A percentile compares a stretch with the other conserved stretches of the same genome.
Evolutionary conservation across 495 filamentous ascomycete species (phyloP).

Genomic region (Sphaerosporella brunnea): DNA sequence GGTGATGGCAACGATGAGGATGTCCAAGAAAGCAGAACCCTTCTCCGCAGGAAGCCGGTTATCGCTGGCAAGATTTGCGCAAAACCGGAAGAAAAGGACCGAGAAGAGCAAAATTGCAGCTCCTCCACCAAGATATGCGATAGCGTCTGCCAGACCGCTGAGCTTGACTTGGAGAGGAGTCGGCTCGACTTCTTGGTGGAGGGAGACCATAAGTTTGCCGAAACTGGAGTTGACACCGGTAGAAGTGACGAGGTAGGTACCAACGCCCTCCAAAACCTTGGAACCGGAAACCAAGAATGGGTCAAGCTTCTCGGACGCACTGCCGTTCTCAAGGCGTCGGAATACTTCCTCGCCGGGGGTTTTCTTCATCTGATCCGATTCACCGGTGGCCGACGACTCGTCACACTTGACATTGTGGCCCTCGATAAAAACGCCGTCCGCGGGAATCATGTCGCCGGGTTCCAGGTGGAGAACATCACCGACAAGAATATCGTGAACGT

Average conservation of each 20-base stretch:
- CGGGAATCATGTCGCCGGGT: slow-evolving; percentile 57
- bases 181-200: slow-evolving; percentile 75
- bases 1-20: slow-evolving; percentile 89
- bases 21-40: slow-evolving; percentile 71
- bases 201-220: slow-evolving; percentile 85
- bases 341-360: slow-evolving; percentile 58
- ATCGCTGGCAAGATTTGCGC: slow-evolving; percentile 44
- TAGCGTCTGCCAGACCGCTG: slow-evolving; percentile 77
- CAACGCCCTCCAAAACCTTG: slow-evolving; percentile 82
- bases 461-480: slow-evolving; percentile 59
- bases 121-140: slow-evolving; percentile 70
- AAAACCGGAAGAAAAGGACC: slow-evolving; percentile 84
- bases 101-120: slow-evolving; percentile 72
- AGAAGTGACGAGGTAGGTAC: slow-evolving; percentile 71
- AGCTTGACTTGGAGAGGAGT: slow-evolving; percentile 91
- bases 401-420: slow-evolving; percentile 64
- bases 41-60: slow-evolving; percentile 45
- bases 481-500: slow-evolving; percentile 51
- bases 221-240: slow-evolving; percentile 76
- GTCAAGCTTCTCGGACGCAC: slow-evolving; percentile 65
- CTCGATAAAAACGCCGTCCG: slow-evolving; percentile 55
- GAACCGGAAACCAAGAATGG: slow-evolving; percentile 87
- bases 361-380: slow-evolving; percentile 67
- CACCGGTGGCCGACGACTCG: slow-evolving; percentile 69
- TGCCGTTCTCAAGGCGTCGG: slow-evolving; percentile 55